Evolutionary conservation across 2,329 filamentous ascomycete genomes (phyloP), one percentile per base, ranked within the genome.

Genomic region (Trichothecium roseum): DNA sequence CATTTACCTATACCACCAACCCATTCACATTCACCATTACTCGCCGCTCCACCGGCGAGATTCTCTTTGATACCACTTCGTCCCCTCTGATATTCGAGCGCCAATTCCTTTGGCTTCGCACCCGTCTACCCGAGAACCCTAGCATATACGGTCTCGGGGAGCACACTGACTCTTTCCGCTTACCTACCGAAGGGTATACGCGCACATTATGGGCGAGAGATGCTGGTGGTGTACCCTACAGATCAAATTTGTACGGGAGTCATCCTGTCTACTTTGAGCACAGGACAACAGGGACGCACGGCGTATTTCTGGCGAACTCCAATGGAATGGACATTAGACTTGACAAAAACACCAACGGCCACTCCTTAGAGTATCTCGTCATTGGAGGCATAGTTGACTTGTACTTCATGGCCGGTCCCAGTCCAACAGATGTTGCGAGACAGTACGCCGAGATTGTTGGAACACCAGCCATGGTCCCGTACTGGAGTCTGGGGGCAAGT

Each of bases 111-210:
- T 81, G 86, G 45, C 80, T 87, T 43, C 67, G 68, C 4, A 79
- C 77, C 14, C 52, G 64, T 18, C 53, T 86, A 8, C 81, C 81
- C 0, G 68, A 80, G 40, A 70, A 81, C 36, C 85, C 86, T 54
- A 85, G 86, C 42, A 53, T 86, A 0, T 85, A 86, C 42, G 82
- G 83, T 2, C 61, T 88, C 18, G 81, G 81, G 13, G 82, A 88
- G 57, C 70, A 73, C 2, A 83, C 87, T 18, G 79, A 82, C 24
- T 4, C 69, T 66, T 22, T 48, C 49, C 10, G 51, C 64, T 6
- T 39, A 17, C 28, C 20, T 7, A 35, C 27, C 8, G 7, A 28
- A 12, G 29, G 18, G 12, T 37, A 32, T 8, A 32, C 17, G 29
- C 73, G 80, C 18, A 81, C 78, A 0, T 51, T 84, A 4, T 83